Base-by-base conservation (phyloP, 768 basidiomycete species). In the Wakefieldia striispora region DNA sequence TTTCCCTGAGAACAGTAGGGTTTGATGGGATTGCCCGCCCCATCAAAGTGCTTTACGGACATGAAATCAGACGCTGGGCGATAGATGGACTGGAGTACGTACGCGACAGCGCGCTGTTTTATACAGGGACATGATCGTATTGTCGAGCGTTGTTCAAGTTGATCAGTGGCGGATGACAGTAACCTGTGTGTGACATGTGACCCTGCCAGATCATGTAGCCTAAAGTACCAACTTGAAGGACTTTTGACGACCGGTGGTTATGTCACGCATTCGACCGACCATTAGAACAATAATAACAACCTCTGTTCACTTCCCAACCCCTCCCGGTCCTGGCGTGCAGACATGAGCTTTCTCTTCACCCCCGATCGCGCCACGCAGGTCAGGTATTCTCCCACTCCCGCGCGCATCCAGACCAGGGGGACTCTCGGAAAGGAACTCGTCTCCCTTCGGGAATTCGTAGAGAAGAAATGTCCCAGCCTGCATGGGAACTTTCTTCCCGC, bases 51-150 rank as follows among this genome's bases (percentile, higher is more conserved):
- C 80, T 81, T n/a, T 57, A 31, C 4, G 41, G 41, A 54, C 29
- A 39, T 29, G 39, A n/a, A 26, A 50, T 66, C 49, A 62, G 61
- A 47, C 37, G 43, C 45, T 24, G 19, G 6, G 26, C 35, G 14
- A 52, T 46, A 43, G 31, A 23, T 6, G 59, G 39, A 59, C 44
- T 12, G 29, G 49, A 36, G 16, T 9, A 63, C 75, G 37, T 62
- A 77, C 78, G 24, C 78, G 77, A 63, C 78, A 79, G 26, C 70
- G 71, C 50, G 72, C 66, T 37, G 68, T 75, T 62, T 79, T 79
- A 64, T 70, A 76, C 39, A 64, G 39, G 31, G 66, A 70, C 66
- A 68, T 68, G 43, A 36, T 50, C 47, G 53, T 51, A 3, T 23
- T 23, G 23, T 23, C 23, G 23, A 23, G 23, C 23, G 23, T 3